Percentiles rank a stretch among this genome's conserved stretches.
phyloP scores from a whole-genome alignment of 768 basidiomycete species.

The Coprinopsis sp. region DNA sequence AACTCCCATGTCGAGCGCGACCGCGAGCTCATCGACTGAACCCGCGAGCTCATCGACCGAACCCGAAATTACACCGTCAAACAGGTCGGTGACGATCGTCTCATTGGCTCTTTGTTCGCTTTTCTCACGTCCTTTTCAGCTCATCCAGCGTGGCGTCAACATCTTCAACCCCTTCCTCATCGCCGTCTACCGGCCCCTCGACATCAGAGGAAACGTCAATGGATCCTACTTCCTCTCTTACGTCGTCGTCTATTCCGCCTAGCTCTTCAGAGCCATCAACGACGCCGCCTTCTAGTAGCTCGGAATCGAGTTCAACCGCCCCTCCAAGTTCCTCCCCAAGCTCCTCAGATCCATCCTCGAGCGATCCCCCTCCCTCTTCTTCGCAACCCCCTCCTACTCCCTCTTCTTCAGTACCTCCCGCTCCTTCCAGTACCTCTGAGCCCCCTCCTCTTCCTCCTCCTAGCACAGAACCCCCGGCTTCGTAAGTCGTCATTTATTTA shows the following conservation, averaged over 20 bases:
- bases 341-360: constrained; percentile 3
- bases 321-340: constrained; percentile 13
- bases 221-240: constrained; percentile 13
- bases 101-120: background rate
- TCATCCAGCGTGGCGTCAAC: constrained; percentile 11
- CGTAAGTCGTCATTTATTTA: constrained; percentile 15
- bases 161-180: constrained; percentile 15
- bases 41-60: no score
- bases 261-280: constrained; percentile 19
- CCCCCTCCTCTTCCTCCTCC: constrained; percentile 14
- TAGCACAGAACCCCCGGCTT: no score
- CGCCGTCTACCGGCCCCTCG: constrained; percentile 17
- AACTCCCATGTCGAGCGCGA: background rate
- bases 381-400: constrained; percentile 13
- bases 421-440: constrained; percentile 5
- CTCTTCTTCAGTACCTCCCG: constrained; percentile 6
- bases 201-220: no score
- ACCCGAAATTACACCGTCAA: no score
- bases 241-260: constrained; percentile 12
- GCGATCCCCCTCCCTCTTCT: constrained; percentile 15
- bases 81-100: background rate
- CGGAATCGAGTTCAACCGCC: constrained; percentile 9
- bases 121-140: constrained; percentile 14
- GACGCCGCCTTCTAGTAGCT: constrained; percentile 18
- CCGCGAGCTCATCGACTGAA: no score